A percentile compares a stretch with the other conserved stretches of the same genome.
phyloP scores from a whole-genome alignment of 371 early-diverging fungal species.

The Phascolomyces articulosus region DNA sequence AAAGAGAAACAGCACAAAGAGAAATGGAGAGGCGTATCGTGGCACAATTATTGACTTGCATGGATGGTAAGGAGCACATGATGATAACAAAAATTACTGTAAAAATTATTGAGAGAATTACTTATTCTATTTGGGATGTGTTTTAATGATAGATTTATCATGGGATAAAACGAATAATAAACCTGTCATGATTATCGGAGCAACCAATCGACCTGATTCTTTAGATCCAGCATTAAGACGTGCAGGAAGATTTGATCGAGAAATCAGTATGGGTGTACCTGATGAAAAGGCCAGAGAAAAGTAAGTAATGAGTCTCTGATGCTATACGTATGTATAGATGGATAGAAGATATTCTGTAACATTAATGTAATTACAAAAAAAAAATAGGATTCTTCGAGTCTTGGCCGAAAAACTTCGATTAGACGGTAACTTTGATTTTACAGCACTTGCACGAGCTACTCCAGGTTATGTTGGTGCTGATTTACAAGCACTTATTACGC shows the following conservation, averaged over 20 bases:
- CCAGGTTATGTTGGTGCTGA: constrained; percentile 99
- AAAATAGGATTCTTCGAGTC: constrained; percentile 88
- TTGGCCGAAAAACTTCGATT: constrained; percentile 88
- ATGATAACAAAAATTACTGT: not conserved
- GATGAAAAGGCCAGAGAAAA: constrained; percentile 93
- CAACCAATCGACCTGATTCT: constrained; percentile 98
- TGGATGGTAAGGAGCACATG: constrained; percentile 77
- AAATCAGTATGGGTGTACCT: constrained; percentile 98
- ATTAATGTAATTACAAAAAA: no score
- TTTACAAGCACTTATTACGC: constrained; percentile 93
- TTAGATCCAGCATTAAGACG: constrained; percentile 97
- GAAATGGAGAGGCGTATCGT: constrained; percentile 99
- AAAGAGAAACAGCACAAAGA: constrained; percentile 98
- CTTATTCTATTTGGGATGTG: not conserved
- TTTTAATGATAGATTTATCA: constrained; percentile 58
- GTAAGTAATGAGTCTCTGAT: constrained; percentile 37
- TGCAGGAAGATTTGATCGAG: constrained; percentile 98
- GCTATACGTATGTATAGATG: no score
- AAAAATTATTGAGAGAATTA: constrained; percentile 8
- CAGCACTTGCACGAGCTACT: constrained; percentile 88
- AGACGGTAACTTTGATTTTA: constrained; percentile 88
- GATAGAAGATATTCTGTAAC: no score
- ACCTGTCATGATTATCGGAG: constrained; percentile 98
- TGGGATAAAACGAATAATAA: constrained; percentile 86
- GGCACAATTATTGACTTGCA: constrained; percentile 97